A percentile compares a stretch with the other conserved stretches of the same genome.
Evolutionary conservation across 345 rosid genomes (phyloP).

Genomic region (Heritiera littoralis): DNA sequence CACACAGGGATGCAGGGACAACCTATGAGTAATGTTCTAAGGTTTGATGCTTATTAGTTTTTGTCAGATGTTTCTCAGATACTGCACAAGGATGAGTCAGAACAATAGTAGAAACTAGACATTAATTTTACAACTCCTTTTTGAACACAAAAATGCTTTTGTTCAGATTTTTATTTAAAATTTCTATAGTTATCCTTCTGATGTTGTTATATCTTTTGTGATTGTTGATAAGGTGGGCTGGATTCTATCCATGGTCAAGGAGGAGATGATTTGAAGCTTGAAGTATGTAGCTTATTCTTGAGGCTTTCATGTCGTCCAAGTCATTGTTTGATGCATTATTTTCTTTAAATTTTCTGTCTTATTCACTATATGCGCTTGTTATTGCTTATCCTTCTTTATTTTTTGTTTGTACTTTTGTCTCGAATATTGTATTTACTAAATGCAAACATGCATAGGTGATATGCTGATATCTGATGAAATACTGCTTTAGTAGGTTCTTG

Average conservation of each 20-base stretch:
- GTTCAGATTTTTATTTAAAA: background rate
- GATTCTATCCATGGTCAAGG: constrained; percentile 38
- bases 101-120: background rate
- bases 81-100: background rate
- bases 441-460: constrained; percentile 8
- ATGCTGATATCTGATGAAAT: constrained; percentile 25
- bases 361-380: background rate
- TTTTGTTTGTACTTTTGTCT: background rate
- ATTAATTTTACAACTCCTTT: background rate
- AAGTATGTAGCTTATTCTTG: constrained; percentile 50
- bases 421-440: constrained; percentile 1
- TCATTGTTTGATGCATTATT: constrained; percentile 16
- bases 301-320: background rate
- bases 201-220: constrained; percentile 16
- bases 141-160: constrained; percentile 2
- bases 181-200: constrained; percentile 15
- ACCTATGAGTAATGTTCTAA: background rate
- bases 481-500: constrained; percentile 60
- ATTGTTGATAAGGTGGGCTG: constrained; percentile 53
- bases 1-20: background rate
- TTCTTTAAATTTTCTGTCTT: background rate
- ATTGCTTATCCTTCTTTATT: background rate
- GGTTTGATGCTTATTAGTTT: constrained; percentile 5
- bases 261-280: constrained; percentile 57
- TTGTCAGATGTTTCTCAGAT: background rate